These are phyloP conservation scores for Tremella mesenterica DNA, from an alignment of 768 basidiomycete genomes.

Conservation along the genomic window DNA sequence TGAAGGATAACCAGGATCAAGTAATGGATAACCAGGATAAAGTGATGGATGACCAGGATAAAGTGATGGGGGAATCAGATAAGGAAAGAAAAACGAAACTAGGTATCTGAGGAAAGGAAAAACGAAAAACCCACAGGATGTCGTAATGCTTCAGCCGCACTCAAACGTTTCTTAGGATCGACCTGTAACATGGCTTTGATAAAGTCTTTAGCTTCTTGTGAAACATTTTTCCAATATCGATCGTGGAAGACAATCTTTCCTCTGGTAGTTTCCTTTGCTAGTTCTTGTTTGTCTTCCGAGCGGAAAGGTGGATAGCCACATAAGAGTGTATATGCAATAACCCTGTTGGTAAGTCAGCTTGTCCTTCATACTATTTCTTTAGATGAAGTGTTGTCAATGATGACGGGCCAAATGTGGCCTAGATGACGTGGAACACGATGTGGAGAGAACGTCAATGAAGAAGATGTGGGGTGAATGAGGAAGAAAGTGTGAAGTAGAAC, in stretches of 20 bases:
- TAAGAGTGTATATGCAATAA: constrained; percentile 89
- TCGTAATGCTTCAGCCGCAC: constrained; percentile 61
- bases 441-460: too few relatives aligned
- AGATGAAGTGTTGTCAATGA: too few relatives aligned
- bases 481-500: too few relatives aligned
- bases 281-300: constrained; percentile 63
- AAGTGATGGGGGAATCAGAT: not conserved
- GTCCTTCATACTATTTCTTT: too few relatives aligned
- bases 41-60: not conserved
- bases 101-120: too few relatives aligned
- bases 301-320: constrained; percentile 95
- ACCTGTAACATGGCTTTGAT: constrained; percentile 62
- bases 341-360: too few relatives aligned
- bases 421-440: too few relatives aligned
- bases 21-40: not conserved
- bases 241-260: constrained; percentile 87
- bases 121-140: constrained; percentile 54
- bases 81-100: too few relatives aligned
- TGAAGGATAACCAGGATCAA: too few relatives aligned
- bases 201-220: constrained; percentile 71
- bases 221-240: constrained; percentile 86
- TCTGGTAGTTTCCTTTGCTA: constrained; percentile 73
- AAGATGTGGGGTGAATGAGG: too few relatives aligned
- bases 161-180: constrained; percentile 62
- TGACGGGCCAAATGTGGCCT: too few relatives aligned